phyloP scores from a whole-genome alignment of 306 rosid genomes.

The Trifolium fragiferum region DNA sequence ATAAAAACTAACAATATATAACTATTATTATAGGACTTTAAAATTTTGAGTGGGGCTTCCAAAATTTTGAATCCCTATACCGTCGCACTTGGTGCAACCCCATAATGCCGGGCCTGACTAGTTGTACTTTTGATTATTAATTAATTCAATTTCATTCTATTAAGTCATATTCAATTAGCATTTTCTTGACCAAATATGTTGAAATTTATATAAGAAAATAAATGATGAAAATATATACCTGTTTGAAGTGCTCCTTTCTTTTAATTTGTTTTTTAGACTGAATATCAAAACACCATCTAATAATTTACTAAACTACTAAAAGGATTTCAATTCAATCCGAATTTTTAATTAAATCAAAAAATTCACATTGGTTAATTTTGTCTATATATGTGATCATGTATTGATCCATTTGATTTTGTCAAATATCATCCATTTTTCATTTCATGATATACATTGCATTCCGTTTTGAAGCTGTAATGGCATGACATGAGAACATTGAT shows the following conservation, averaged over 20 bases:
- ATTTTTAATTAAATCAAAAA: slow-evolving; percentile 2
- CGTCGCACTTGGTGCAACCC: too few relatives aligned
- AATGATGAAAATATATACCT: slow-evolving; percentile 12
- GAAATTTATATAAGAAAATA: not conserved
- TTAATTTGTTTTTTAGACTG: not conserved
- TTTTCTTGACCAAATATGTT: not conserved
- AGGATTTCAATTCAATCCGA: too few relatives aligned
- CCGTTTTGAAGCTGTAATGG: slow-evolving; percentile 54
- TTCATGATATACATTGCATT: slow-evolving; percentile 45
- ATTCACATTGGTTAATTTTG: slow-evolving; percentile 10
- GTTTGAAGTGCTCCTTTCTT: not conserved
- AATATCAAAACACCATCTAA: too few relatives aligned
- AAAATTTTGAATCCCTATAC: too few relatives aligned
- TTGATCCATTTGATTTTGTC: slow-evolving; percentile 41
- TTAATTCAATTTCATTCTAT: slow-evolving; percentile 18
- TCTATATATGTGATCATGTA: not conserved
- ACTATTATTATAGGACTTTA: too few relatives aligned
- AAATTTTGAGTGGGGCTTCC: too few relatives aligned
- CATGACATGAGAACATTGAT: slow-evolving; percentile 53
- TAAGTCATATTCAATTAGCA: not conserved
- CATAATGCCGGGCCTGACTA: too few relatives aligned
- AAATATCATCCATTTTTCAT: slow-evolving; percentile 45
- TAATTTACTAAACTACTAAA: too few relatives aligned
- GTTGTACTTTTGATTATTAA: not conserved
- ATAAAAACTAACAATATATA: too few relatives aligned